These are phyloP conservation scores for Pythium monospermum DNA, from an alignment of 352 stramenopile genomes.

Conservation along the genomic window DNA sequence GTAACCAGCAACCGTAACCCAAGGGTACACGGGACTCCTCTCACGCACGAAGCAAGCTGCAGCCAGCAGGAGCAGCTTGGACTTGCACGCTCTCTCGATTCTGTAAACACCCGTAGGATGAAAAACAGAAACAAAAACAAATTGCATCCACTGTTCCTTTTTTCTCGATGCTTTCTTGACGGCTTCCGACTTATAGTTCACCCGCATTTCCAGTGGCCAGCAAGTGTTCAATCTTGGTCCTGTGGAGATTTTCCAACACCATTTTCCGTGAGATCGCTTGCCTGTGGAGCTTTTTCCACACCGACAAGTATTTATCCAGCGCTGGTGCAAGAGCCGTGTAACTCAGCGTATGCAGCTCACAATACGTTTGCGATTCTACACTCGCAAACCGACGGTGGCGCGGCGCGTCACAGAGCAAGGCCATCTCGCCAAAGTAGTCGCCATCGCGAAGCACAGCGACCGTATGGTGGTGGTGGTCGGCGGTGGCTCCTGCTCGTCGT, in stretches of 20 bases:
- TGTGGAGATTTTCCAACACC: conserved; percentile 2
- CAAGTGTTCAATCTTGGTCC: neutral
- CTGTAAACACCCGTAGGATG: too few relatives aligned
- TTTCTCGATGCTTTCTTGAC: neutral
- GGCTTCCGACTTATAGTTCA: neutral
- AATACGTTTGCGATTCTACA: conserved; percentile 5
- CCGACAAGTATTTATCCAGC: conserved; percentile 7
- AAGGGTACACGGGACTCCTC: too few relatives aligned
- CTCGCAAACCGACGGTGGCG: conserved; percentile 6
- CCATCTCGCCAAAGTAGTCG: conserved; percentile 74
- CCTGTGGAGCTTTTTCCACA: conserved; percentile 2
- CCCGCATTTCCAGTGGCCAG: neutral
- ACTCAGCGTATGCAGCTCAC: conserved; percentile 15
- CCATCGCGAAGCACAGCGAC: conserved; percentile 18
- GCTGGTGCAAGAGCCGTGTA: conserved; percentile 6
- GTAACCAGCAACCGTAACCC: neutral
- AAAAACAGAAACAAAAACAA: too few relatives aligned
- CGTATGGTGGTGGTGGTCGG: neutral
- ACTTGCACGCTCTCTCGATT: too few relatives aligned
- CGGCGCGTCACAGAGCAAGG: conserved; percentile 26
- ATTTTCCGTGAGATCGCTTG: neutral
- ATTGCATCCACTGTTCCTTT: neutral
- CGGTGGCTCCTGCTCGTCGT: neutral
- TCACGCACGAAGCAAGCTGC: neutral
- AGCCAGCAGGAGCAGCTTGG: too few relatives aligned